phyloP scores from a whole-genome alignment of 2,329 filamentous ascomycete species.

The Ascochyta viciae-villosae region DNA sequence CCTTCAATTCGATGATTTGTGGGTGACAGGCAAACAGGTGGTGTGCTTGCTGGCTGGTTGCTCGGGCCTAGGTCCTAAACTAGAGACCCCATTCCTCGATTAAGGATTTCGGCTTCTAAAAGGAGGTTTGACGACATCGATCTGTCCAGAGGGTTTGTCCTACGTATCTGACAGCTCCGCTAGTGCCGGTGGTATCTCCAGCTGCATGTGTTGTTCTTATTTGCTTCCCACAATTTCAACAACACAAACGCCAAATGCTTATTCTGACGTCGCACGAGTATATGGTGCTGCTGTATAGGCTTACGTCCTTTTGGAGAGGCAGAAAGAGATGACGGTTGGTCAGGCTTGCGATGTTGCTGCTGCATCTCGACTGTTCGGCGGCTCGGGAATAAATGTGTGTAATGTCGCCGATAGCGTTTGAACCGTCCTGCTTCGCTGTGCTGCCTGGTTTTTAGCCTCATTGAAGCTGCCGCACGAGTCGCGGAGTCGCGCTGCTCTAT shows the following conservation, averaged over 20 bases:
- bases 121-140: not conserved
- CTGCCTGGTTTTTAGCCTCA: slow-evolving; percentile 5
- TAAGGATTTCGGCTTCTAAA: not conserved
- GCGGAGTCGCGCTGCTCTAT: slow-evolving; percentile 9
- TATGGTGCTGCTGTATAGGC: not conserved
- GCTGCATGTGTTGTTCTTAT: not conserved
- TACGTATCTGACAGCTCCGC: not conserved
- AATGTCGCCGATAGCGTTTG: not conserved
- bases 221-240: too few relatives aligned
- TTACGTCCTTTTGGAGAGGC: not conserved
- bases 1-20: not conserved
- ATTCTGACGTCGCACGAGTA: not conserved
- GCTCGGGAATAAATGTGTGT: slow-evolving; percentile 1
- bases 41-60: not conserved
- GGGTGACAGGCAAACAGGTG: not conserved
- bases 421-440: slow-evolving; percentile 1
- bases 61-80: not conserved
- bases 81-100: not conserved
- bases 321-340: not conserved
- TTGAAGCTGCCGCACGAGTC: slow-evolving; percentile 3
- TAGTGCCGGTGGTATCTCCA: not conserved
- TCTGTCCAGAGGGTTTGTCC: not conserved
- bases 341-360: not conserved
- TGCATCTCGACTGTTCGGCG: not conserved
- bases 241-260: not conserved